These are phyloP conservation scores for Papilionanthe hybrid DNA, from an alignment of 116 monocot species.

Conservation along the genomic window DNA sequence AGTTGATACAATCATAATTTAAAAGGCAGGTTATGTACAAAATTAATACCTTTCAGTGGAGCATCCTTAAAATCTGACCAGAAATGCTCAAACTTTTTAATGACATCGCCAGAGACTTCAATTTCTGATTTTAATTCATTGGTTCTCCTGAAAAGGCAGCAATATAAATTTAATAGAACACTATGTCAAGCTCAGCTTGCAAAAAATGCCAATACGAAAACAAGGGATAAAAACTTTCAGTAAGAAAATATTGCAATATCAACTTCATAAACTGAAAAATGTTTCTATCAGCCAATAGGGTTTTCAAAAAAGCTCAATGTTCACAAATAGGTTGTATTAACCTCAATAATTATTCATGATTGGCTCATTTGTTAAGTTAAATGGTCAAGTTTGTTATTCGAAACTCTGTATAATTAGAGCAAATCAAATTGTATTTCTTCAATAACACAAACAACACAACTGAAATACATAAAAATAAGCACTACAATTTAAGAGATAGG, in stretches of 20 bases:
- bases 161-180: neutral
- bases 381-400: neutral
- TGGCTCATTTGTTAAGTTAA: neutral
- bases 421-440: too few species aligned
- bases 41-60: constrained; percentile 68
- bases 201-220: neutral
- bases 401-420: too few species aligned
- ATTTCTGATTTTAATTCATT: constrained; percentile 88
- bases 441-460: too few species aligned
- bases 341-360: neutral
- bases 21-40: constrained; percentile 1
- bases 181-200: neutral
- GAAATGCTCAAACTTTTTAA: constrained; percentile 74
- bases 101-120: constrained; percentile 70
- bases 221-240: neutral
- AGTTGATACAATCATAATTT: neutral
- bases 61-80: constrained; percentile 65
- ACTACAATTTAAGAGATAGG: too few species aligned
- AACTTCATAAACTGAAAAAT: neutral
- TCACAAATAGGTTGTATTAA: neutral
- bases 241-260: neutral
- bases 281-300: neutral
- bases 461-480: too few species aligned
- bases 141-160: constrained; percentile 54
- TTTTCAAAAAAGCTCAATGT: neutral